Evolutionary conservation across 2,329 filamentous ascomycete genomes (phyloP), one percentile per base, ranked within the genome.

Genomic region (Oidium heveae): DNA sequence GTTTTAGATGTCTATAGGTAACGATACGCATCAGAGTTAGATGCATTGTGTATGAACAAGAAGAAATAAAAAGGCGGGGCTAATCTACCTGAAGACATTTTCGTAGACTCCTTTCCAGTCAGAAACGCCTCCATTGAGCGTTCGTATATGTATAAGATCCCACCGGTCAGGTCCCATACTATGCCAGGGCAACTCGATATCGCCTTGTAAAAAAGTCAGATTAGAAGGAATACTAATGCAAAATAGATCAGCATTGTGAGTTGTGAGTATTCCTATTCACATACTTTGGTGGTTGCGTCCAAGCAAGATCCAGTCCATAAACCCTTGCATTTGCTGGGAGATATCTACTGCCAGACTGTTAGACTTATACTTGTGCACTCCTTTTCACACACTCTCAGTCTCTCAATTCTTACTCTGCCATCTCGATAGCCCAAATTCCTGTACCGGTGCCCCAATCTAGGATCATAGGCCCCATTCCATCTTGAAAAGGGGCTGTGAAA

Each of bases 391-490:
- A 28, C 24, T 28, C 24, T 28, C 24, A 28, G 24, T 28, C 24
- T 28, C 24, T 28, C 24, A 28, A 54, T 62, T 69, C 77, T 69
- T 71, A 86, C 75, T 84, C 80, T 58, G 84, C 83, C 68, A 94
- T 82, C 60, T 89, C 83, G 61, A 93, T 84, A 43, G 83, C 78
- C 89, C 89, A 96, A 57, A 94, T 89, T 41, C 86, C 87, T 0
- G 86, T 94, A 20, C 88, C 89, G 58, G 83, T 88, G 44, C 87
- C 89, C 54, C 94, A 64, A 62, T 83, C 79, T 44, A 83, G 64
- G 51, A 82, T 72, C 53, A 69, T 67, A 1, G 68, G 68, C 9
- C 58, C 61, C 10, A 13, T 28, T 50, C 20, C 24, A n/a, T 51
- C 47, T 41, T 62, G 58, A 33, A 57, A 60, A 51, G 59, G 62